Conservation (phyloP, 345 rosid genomes). For the Iberis pinnata region DNA sequence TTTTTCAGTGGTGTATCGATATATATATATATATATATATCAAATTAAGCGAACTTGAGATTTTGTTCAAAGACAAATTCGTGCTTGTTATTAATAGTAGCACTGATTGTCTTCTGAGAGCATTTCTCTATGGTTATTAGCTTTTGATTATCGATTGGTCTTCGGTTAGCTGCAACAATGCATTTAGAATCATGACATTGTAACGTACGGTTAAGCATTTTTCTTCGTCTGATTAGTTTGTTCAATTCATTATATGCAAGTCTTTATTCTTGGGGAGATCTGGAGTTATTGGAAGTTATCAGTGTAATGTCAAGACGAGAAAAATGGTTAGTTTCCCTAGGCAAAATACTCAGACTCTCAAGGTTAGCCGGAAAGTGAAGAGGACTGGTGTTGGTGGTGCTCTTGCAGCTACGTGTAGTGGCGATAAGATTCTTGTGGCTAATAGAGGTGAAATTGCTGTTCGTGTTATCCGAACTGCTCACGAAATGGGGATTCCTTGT, state of each 20-base stretch:
- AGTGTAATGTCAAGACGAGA: constrained; percentile 57
- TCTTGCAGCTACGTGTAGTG: constrained; percentile 49
- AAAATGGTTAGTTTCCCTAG: constrained; percentile 45
- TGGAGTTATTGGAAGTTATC: constrained; percentile 47
- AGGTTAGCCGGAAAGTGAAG: constrained; percentile 31
- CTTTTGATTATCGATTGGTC: too few species aligned
- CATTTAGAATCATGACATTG: too few species aligned
- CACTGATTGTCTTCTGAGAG: too few species aligned
- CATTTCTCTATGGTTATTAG: too few species aligned
- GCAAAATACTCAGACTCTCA: constrained; percentile 36
- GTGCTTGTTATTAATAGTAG: too few species aligned
- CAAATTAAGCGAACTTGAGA: too few species aligned
- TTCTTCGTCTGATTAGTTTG: background rate
- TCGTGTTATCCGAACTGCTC: constrained; percentile 89
- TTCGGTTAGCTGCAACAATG: constrained; percentile 2
- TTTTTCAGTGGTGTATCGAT: too few species aligned
- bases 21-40: too few species aligned
- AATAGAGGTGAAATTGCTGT: constrained; percentile 98
- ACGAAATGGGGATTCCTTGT: constrained; percentile 95
- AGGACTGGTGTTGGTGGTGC: constrained; percentile 49
- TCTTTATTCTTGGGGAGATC: constrained; percentile 45
- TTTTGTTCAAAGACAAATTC: too few species aligned
- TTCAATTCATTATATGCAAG: constrained; percentile 34
- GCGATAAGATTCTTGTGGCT: constrained; percentile 85
- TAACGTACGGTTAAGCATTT: background rate